Base-by-base conservation (phyloP, 768 basidiomycete species). In the Termitomyces eurrhizus region DNA sequence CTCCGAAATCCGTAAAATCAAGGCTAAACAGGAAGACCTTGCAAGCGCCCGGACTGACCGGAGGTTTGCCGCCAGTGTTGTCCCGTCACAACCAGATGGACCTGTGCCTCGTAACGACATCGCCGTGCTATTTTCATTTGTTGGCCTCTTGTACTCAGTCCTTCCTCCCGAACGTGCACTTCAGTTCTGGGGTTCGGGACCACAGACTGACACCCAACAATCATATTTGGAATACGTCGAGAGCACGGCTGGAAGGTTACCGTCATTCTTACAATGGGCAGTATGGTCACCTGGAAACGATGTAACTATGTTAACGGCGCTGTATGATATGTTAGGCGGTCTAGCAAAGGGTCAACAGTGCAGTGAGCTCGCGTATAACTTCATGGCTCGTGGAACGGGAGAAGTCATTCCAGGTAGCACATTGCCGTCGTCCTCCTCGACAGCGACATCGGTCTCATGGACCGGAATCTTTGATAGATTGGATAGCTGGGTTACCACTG, bases 241-340 rank as follows among this genome's bases (percentile, higher is more conserved):
- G 66, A 77, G 81, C n/a, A 83, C 80, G 2, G 73, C 81, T 29
- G 86, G 83, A 1, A 83, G 86, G 60, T 77, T 92, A 0, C 84
- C 86, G 1, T 80, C 86, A 1, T 95, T 96, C 71, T 75, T 96
- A 52, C 90, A 93, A 60, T 96, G 93, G 94, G 92, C 92, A 0
- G 85, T 92, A 9, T 90, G 89, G 89, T 90, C 89, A 1, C 86
- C 92, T 58, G 78, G 83, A 5, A 83, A 88, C 61, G 90, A 93
- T 62, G 68, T 82, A 7, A 83, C 83, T 1, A 87, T 93, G 84
- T 79, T 88, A 44, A 87, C 86, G 65, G 90, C 92, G 0, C 73
- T 94, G 55, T 94, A 93, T 69, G 91, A 95, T 66, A 95, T 95
- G 95, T 76, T 97, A 35, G 79, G 83, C 8, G 92, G 95, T 24